Evolutionary conservation across 345 rosid species (phyloP), one percentile per base, ranked within the genome.

Genomic region (Leavenworthia alabamica): DNA sequence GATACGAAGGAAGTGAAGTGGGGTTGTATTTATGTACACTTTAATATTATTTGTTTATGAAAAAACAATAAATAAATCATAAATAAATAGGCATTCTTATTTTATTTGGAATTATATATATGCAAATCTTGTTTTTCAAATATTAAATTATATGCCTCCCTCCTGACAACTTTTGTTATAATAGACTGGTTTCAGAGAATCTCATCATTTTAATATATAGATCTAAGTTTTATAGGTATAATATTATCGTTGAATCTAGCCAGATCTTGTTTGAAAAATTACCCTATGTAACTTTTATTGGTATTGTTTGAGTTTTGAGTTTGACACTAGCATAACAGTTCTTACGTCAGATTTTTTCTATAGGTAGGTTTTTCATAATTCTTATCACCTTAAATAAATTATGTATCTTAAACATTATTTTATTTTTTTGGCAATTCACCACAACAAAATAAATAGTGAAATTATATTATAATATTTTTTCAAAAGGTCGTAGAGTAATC

Each of bases 121-220:
- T 55, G 39, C 39, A 47, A 56, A 50, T 71, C 32, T 64, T 64
- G 4, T 32, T 17, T 47, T 56, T 16, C 56, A 61, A 61, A 69
- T 44, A 50, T 45, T 61, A 41, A 53, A 54, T 54, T 35, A 52
- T 52, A 62, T 45, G 56, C 31, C 35, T 36, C 48, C 43, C 44
- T 56, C 58, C 69, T 62, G 64, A 70, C 74, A 70, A 46, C 45
- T 70, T 42, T 70, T 62, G 69, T 62, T 62, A 55, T 46, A 70
- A 55, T 61, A 62, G 45, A 55, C 33, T 69, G 48, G 44, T 69
- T 19, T n/a, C 62, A 69, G 62, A 61, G 53, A 48, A 48, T 48
- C 53, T 48, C 53, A 4, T 60, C 24, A 16, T 24, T 50, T 59
- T 12, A 68, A 32, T 29, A 39, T 47, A 61, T 62, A 70, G 74